Conservation (phyloP, 345 rosid species). For the Euphorbia lathyris region DNA sequence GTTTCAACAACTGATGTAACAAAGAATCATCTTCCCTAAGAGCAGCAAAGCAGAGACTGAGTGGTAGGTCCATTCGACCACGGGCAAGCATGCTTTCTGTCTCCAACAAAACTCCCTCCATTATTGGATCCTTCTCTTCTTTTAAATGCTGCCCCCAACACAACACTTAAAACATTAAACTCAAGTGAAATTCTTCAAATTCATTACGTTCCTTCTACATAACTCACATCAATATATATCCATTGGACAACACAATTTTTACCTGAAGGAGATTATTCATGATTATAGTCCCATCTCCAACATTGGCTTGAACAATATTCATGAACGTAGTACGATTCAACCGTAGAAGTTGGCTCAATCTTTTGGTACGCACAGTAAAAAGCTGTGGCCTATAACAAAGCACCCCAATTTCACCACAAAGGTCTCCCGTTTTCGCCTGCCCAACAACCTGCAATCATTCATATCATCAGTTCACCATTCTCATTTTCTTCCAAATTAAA, state of each 20-base stretch:
- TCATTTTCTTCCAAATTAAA: neutral
- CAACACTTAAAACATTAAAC: neutral
- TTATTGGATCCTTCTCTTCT: constrained; percentile 60
- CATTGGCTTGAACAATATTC: constrained; percentile 80
- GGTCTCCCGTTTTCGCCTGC: constrained; percentile 71
- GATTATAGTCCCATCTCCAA: constrained; percentile 89
- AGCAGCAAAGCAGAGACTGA: constrained; percentile 46
- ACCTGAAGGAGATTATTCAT: constrained; percentile 96
- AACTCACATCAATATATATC: no score
- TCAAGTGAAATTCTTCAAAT: neutral
- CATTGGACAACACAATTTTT: neutral
- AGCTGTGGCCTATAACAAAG: constrained; percentile 85
- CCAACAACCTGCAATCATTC: constrained; percentile 49
- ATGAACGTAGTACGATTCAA: constrained; percentile 81
- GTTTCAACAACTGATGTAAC: constrained; percentile 23
- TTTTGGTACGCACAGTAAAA: constrained; percentile 83
- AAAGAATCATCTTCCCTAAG: constrained; percentile 27
- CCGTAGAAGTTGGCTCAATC: constrained; percentile 82
- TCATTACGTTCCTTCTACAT: neutral
- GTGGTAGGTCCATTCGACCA: constrained; percentile 77
- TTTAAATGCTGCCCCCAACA: constrained; percentile 46
- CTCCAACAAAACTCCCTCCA: constrained; percentile 63
- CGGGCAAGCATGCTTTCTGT: constrained; percentile 74
- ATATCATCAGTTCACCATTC: neutral
- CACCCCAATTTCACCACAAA: constrained; percentile 86